Evolutionary conservation across 2,329 filamentous ascomycete species (phyloP).

Genomic region (Beauveria sp.): DNA sequence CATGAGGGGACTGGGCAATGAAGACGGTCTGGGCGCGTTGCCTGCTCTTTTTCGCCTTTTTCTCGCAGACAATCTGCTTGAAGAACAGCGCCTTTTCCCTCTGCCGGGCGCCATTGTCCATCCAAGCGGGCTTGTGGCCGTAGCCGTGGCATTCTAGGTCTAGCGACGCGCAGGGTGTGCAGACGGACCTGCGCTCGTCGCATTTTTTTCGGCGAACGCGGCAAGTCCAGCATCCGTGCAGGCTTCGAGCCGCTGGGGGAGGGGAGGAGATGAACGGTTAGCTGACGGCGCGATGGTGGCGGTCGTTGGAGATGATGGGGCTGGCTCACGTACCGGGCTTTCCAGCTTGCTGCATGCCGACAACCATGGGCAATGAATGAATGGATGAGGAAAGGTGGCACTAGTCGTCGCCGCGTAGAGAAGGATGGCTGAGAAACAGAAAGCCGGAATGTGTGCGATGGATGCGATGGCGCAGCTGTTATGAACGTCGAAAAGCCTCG

Average conservation of each 20-base stretch:
- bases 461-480: too few relatives aligned
- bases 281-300: background rate
- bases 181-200: background rate
- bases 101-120: background rate
- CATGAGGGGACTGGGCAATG: background rate
- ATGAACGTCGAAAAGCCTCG: too few relatives aligned
- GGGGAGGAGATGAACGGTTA: background rate
- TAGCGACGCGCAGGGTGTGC: background rate
- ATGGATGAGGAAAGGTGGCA: background rate
- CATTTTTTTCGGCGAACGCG: background rate
- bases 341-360: background rate
- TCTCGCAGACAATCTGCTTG: background rate
- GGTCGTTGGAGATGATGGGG: background rate
- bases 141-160: background rate
- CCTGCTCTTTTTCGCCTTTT: background rate
- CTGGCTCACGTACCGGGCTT: background rate
- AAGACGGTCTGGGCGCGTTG: background rate
- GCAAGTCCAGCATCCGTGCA: background rate
- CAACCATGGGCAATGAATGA: background rate
- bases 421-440: background rate
- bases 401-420: background rate
- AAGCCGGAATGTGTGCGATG: background rate
- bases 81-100: background rate
- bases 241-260: background rate
- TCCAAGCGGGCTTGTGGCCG: background rate